phyloP scores from a whole-genome alignment of 371 early-diverging fungal genomes.

The Mortierella sp. region DNA sequence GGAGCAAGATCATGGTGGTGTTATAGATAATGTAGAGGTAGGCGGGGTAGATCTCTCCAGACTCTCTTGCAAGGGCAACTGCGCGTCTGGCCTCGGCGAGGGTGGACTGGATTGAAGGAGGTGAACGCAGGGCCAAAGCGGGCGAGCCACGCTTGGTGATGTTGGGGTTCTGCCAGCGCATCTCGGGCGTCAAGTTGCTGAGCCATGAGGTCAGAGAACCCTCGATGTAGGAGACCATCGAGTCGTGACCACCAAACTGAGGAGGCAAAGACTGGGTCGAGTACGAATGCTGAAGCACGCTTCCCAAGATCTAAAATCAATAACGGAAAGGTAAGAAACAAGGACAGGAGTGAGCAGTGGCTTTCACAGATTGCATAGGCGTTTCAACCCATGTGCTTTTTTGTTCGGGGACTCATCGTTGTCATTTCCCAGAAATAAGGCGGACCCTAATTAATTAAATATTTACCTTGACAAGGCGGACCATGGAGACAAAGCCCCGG shows the following conservation, averaged over 20 bases:
- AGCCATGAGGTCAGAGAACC: conserved; percentile 61
- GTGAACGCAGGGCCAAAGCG: conserved; percentile 32
- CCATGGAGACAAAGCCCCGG: conserved; percentile 51
- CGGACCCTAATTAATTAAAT: not conserved
- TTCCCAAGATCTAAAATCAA: conserved; percentile 41
- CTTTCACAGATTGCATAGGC: not conserved
- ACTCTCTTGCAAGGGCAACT: conserved; percentile 29
- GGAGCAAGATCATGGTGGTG: conserved; percentile 82
- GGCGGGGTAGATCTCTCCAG: conserved; percentile 46
- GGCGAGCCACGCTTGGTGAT: conserved; percentile 32
- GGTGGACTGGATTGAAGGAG: conserved; percentile 5
- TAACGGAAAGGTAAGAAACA: not conserved
- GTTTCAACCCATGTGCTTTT: conserved; percentile 5
- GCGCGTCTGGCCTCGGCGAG: conserved; percentile 26
- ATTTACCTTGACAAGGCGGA: conserved; percentile 55
- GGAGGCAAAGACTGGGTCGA: conserved; percentile 57
- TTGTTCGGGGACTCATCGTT: too few relatives aligned
- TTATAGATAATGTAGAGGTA: conserved; percentile 84
- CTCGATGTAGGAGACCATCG: conserved; percentile 56
- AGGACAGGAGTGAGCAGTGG: not conserved
- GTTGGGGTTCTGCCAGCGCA: conserved; percentile 55
- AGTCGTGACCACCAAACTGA: conserved; percentile 57
- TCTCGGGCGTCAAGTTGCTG: conserved; percentile 48
- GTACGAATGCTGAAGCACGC: conserved; percentile 55
- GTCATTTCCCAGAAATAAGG: not conserved